These are phyloP conservation scores for Leptodermis oblonga DNA, from an alignment of 257 asterid species.

Conservation along the genomic window DNA sequence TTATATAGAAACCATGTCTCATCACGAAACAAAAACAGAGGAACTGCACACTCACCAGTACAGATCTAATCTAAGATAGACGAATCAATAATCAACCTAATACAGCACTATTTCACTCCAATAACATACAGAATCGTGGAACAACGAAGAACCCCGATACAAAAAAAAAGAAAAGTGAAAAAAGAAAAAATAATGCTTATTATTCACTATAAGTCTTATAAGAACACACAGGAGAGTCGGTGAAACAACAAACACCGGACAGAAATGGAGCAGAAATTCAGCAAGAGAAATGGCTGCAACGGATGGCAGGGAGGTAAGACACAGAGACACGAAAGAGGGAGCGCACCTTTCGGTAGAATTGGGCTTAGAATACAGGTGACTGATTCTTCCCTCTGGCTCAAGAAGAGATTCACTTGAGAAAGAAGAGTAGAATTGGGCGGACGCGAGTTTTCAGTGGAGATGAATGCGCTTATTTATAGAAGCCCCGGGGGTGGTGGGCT, in stretches of 20 bases:
- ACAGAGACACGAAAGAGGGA: constrained; percentile 11
- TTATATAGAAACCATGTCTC: not conserved
- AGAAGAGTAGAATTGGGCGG: constrained; percentile 23
- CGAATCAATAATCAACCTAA: constrained; percentile 1
- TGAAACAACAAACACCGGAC: not conserved
- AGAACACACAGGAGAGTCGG: not conserved
- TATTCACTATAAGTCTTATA: too few species aligned
- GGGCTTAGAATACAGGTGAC: constrained; percentile 20
- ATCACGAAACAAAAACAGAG: not conserved
- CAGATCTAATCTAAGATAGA: constrained; percentile 28
- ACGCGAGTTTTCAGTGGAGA: constrained; percentile 32
- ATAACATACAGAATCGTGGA: not conserved
- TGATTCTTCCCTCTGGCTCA: constrained; percentile 19
- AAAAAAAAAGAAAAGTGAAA: too few species aligned
- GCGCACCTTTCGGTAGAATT: constrained; percentile 35
- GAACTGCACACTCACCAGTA: constrained; percentile 14
- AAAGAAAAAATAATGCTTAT: too few species aligned
- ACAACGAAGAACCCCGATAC: too few species aligned
- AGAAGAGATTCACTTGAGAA: not conserved
- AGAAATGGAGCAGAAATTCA: not conserved
- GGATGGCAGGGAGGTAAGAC: not conserved
- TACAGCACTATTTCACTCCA: not conserved
- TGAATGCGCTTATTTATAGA: constrained; percentile 38
- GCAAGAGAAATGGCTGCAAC: not conserved
- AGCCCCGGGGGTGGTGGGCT: not conserved